Evolutionary conservation across 2,329 filamentous ascomycete species (phyloP).

Genomic region (Fusarium sterilihyphosum): DNA sequence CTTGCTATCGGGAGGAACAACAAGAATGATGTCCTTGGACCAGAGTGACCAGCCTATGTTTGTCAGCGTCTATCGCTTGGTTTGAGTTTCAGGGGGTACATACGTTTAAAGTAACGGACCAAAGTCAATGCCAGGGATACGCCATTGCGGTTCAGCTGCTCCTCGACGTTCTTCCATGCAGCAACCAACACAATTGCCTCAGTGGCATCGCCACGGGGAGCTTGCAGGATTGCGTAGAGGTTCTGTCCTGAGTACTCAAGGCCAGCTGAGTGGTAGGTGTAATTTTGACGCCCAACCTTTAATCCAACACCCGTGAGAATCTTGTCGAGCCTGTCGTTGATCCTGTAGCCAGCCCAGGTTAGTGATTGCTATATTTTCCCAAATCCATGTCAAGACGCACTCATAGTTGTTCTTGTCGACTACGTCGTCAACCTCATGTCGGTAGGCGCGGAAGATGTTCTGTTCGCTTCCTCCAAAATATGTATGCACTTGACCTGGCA

Average conservation of each 20-base stretch:
- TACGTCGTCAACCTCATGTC: constrained; percentile 79
- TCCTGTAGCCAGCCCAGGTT: constrained; percentile 48
- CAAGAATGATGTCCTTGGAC: constrained; percentile 97
- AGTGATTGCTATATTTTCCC: neutral
- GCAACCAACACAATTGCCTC: constrained; percentile 95
- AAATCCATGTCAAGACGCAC: constrained; percentile 49
- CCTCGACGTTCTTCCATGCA: constrained; percentile 85
- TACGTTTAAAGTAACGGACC: constrained; percentile 92
- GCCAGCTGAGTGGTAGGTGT: constrained; percentile 83
- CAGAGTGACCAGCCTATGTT: constrained; percentile 88
- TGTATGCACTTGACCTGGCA: constrained; percentile 96
- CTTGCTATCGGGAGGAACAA: constrained; percentile 88
- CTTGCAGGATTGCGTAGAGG: constrained; percentile 91
- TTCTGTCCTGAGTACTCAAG: constrained; percentile 83
- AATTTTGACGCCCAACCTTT: constrained; percentile 89
- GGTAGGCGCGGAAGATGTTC: constrained; percentile 90
- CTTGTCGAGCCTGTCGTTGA: constrained; percentile 76
- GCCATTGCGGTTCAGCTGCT: constrained; percentile 83
- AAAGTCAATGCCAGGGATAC: constrained; percentile 87
- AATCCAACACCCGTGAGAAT: constrained; percentile 83
- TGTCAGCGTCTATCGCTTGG: constrained; percentile 25
- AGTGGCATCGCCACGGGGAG: constrained; percentile 93
- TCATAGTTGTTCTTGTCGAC: constrained; percentile 62
- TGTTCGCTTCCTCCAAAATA: constrained; percentile 98
- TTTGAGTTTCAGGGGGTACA: constrained; percentile 27